Percentiles rank a stretch among this genome's conserved stretches.
phyloP scores from a whole-genome alignment of 2,329 filamentous ascomycete genomes.

The Phialophora expanda region DNA sequence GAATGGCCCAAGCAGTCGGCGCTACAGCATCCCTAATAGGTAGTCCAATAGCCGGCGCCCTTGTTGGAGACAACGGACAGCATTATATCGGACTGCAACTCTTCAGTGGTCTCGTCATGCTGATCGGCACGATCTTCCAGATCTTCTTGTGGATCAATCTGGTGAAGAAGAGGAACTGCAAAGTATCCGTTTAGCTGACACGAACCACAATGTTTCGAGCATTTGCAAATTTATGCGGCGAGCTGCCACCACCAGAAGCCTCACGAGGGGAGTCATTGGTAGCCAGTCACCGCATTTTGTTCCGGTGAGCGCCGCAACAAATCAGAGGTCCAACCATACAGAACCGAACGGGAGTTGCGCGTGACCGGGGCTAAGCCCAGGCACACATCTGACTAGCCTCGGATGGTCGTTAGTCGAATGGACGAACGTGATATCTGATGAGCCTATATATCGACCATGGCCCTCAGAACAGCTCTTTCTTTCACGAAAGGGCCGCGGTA shows the following conservation, averaged over 20 bases:
- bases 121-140: constrained; percentile 47
- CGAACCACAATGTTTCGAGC: background rate
- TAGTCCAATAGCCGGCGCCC: constrained; percentile 55
- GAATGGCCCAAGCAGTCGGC: constrained; percentile 57
- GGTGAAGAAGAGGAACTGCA: constrained; percentile 32
- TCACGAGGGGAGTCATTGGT: background rate
- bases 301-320: background rate
- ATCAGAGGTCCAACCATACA: background rate
- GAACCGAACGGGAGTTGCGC: background rate
- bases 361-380: background rate
- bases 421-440: background rate
- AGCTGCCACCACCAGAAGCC: background rate
- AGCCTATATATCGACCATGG: background rate
- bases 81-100: constrained; percentile 54
- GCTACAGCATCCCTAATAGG: constrained; percentile 56
- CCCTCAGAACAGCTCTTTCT: background rate
- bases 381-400: background rate
- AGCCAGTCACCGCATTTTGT: background rate
- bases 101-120: constrained; percentile 51
- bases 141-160: constrained; percentile 36
- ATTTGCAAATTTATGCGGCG: background rate
- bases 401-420: background rate
- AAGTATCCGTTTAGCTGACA: constrained; percentile 26
- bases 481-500: background rate
- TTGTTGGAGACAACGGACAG: constrained; percentile 46